Conservation (phyloP, 1,139 yeast species). For the Pichia sp. region DNA sequence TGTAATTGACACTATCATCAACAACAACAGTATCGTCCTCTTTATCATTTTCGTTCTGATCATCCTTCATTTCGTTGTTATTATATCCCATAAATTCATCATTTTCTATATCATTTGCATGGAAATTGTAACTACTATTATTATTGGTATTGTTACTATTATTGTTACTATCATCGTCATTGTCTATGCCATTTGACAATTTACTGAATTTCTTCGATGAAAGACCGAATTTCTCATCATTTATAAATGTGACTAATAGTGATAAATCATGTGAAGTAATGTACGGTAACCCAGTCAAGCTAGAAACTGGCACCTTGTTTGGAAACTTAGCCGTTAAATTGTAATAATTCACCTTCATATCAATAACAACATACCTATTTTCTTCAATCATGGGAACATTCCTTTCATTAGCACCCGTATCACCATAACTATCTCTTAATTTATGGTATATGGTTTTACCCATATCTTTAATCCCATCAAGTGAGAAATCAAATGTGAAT, state of each 20-base stretch:
- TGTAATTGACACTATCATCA: neutral
- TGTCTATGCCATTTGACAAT: neutral
- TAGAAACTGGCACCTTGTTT: constrained; percentile 42
- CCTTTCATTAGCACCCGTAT: neutral
- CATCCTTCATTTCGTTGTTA: neutral
- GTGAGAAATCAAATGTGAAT: constrained; percentile 9
- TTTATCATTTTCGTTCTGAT: neutral
- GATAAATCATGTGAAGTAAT: constrained; percentile 53
- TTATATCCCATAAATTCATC: neutral
- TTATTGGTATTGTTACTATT: neutral
- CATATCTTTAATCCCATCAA: constrained; percentile 9
- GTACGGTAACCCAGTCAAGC: constrained; percentile 48
- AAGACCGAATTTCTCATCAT: constrained; percentile 34
- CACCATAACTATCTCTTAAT: constrained; percentile 7
- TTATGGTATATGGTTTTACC: constrained; percentile 8
- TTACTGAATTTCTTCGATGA: constrained; percentile 15
- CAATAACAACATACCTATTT: constrained; percentile 55
- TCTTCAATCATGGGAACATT: constrained; percentile 13
- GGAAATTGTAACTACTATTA: too few species aligned
- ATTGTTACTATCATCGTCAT: constrained; percentile 13
- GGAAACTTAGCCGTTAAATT: constrained; percentile 59
- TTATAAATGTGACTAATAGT: constrained; percentile 55
- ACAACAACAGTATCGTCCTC: constrained; percentile 1
- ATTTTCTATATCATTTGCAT: constrained; percentile 5
- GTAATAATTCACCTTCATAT: constrained; percentile 54